A percentile compares a stretch with the other conserved stretches of the same genome.
These are phyloP conservation scores for Diospyros kaki DNA, from an alignment of 148 eudicot species.

Conservation along the genomic window DNA sequence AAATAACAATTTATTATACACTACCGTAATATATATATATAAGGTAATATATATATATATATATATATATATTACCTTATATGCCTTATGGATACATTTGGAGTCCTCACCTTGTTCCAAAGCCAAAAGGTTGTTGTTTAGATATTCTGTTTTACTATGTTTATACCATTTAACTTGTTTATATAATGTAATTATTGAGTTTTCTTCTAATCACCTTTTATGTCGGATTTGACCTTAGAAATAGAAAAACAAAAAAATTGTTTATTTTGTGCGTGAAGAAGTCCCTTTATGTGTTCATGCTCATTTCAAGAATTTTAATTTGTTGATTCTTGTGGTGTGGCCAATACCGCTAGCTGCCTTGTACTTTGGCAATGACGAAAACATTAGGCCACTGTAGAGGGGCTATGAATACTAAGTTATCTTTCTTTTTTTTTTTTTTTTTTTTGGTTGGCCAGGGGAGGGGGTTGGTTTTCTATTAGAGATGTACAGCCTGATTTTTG, in stretches of 20 bases:
- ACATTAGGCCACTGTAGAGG: not conserved
- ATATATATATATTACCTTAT: no score
- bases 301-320: not conserved
- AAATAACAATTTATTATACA: no score
- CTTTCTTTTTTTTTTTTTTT: no score
- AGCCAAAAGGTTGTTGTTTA: constrained; percentile 70
- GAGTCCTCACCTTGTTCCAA: constrained; percentile 99
- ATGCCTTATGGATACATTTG: constrained; percentile 92
- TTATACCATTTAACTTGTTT: not conserved
- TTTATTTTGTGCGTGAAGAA: not conserved
- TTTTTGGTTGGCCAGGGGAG: not conserved
- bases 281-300: not conserved
- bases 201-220: not conserved
- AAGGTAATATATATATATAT: no score
- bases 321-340: not conserved
- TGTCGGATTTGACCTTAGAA: not conserved
- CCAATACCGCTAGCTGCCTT: not conserved
- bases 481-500: not conserved
- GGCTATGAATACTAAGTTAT: no score
- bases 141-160: not conserved
- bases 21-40: no score
- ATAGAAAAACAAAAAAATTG: not conserved
- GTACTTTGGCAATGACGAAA: not conserved
- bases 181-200: no score
- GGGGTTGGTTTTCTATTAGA: not conserved